These are phyloP conservation scores for Boletus sp. DNA, from an alignment of 1,284 basidiomycete species.

Conservation along the genomic window DNA sequence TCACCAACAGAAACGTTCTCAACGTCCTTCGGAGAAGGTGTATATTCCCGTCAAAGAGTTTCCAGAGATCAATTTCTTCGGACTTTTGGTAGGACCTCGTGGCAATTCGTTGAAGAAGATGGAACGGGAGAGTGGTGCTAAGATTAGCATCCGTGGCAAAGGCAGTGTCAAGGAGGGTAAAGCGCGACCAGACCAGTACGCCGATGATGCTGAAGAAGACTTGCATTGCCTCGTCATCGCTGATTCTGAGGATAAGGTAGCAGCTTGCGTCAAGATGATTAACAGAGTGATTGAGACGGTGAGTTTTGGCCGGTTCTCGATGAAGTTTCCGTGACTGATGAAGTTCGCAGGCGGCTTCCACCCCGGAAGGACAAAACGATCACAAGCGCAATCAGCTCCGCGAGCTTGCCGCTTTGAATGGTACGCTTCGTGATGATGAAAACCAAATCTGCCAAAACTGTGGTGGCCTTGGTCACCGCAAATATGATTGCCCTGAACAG, in stretches of 20 bases:
- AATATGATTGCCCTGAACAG: conserved; percentile 96
- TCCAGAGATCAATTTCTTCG: conserved; percentile 99
- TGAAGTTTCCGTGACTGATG: conserved; percentile 16
- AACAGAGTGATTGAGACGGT: conserved; percentile 98
- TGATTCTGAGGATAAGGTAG: conserved; percentile 90
- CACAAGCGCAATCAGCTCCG: conserved; percentile 99
- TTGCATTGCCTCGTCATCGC: conserved; percentile 96
- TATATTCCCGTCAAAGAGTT: conserved; percentile 99
- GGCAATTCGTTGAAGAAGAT: conserved; percentile 99
- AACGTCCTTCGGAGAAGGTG: conserved; percentile 93
- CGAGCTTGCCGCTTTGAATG: conserved; percentile 95
- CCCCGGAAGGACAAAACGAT: conserved; percentile 98
- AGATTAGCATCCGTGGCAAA: conserved; percentile 97
- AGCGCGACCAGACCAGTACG: conserved; percentile 86
- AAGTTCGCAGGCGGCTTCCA: conserved; percentile 81
- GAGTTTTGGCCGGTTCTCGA: conserved; percentile 32
- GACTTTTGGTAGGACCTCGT: conserved; percentile 94
- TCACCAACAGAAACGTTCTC: conserved; percentile 88
- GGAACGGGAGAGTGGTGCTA: conserved; percentile 97
- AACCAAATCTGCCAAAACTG: conserved; percentile 99
- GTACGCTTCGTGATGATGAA: conserved; percentile 98
- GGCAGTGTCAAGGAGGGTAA: conserved; percentile 99
- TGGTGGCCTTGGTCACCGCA: conserved; percentile 89
- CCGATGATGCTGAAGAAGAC: conserved; percentile 97
- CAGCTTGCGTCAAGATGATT: conserved; percentile 88